Percentiles rank a stretch among this genome's conserved stretches.
Conservation (phyloP, 495 filamentous ascomycete species). For the Tuber microsphaerosporum region DNA sequence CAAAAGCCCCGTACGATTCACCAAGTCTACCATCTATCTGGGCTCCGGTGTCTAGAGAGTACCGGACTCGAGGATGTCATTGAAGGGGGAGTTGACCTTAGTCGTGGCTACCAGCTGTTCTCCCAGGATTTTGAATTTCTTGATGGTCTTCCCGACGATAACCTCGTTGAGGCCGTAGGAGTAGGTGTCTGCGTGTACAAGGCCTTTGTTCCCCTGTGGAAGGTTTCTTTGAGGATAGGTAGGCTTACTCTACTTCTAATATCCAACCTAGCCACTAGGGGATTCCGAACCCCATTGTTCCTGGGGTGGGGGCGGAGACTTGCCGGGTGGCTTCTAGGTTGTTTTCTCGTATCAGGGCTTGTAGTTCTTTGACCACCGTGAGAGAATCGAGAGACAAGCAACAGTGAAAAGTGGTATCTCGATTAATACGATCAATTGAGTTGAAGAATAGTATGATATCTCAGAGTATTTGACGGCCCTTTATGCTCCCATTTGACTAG, state of each 20-base stretch:
- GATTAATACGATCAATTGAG: neutral
- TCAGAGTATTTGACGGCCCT: neutral
- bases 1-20: slow-evolving; percentile 48
- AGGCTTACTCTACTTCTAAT: slow-evolving; percentile 57
- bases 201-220: slow-evolving; percentile 59
- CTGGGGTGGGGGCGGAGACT: slow-evolving; percentile 61
- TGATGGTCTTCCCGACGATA: slow-evolving; percentile 70
- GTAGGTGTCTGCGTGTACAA: slow-evolving; percentile 65
- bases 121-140: slow-evolving; percentile 70
- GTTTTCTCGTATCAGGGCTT: neutral
- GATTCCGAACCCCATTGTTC: slow-evolving; percentile 61
- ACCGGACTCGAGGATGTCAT: neutral
- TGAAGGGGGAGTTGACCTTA: slow-evolving; percentile 65
- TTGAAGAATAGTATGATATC: neutral
- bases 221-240: slow-evolving; percentile 61
- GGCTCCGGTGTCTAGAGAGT: neutral
- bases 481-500: neutral
- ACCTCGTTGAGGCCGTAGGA: slow-evolving; percentile 64
- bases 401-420: neutral
- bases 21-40: neutral
- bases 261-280: slow-evolving; percentile 53
- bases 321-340: slow-evolving; percentile 54
- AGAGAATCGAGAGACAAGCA: neutral
- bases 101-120: slow-evolving; percentile 66
- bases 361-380: neutral